These are phyloP conservation scores for Fusarium buxicola DNA, from an alignment of 2,329 filamentous ascomycete species.

Conservation along the genomic window DNA sequence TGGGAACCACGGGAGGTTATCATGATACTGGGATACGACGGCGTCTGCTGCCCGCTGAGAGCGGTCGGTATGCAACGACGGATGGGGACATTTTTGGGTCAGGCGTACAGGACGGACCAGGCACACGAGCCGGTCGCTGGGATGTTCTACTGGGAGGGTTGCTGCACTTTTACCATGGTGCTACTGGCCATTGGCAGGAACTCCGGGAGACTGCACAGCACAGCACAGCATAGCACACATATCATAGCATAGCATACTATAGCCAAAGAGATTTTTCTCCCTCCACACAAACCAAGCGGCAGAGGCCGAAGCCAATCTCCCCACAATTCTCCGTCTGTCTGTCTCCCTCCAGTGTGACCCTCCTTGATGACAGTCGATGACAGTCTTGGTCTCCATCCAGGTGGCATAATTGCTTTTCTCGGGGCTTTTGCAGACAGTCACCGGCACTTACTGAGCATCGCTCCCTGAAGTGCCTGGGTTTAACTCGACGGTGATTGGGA, in stretches of 20 bases:
- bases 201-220: conserved; percentile 47
- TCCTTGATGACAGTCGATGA: conserved; percentile 8
- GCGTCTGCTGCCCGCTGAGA: conserved; percentile 29
- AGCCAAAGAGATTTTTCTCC: conserved; percentile 42
- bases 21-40: conserved; percentile 50
- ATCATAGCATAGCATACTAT: conserved; percentile 46
- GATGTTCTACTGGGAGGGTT: conserved; percentile 39
- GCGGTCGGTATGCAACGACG: conserved; percentile 29
- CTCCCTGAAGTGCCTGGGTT: neutral
- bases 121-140: conserved; percentile 42
- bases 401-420: conserved; percentile 36
- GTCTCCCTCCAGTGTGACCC: conserved; percentile 10
- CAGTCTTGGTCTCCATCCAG: conserved; percentile 11
- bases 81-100: conserved; percentile 37
- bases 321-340: conserved; percentile 22
- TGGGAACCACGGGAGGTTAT: conserved; percentile 44
- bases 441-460: conserved; percentile 6
- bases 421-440: conserved; percentile 35
- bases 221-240: conserved; percentile 45
- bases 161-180: conserved; percentile 39
- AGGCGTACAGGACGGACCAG: conserved; percentile 45
- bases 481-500: conserved; percentile 18
- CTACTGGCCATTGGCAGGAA: conserved; percentile 42
- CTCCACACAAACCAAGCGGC: conserved; percentile 37
- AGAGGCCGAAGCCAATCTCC: conserved; percentile 19